Evolutionary conservation across 1,284 basidiomycete genomes (phyloP).

Genomic region (Cryptococcus floricola): DNA sequence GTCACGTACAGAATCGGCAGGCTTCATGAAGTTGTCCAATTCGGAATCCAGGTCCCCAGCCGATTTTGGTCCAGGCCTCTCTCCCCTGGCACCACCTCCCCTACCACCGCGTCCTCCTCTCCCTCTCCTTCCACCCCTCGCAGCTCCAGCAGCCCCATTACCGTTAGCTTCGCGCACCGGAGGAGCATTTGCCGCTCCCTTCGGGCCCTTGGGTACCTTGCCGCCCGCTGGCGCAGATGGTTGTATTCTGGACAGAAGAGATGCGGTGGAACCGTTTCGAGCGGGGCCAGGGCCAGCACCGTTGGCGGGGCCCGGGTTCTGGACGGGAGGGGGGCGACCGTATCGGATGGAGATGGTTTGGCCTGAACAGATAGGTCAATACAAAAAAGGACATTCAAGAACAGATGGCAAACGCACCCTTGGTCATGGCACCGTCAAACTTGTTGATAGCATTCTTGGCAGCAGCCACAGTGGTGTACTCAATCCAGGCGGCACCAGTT

Average conservation of each 20-base stretch:
- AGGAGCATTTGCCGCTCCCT: no score
- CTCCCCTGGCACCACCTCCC: slow-evolving; percentile 19
- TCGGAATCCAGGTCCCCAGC: slow-evolving; percentile 84
- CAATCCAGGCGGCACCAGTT: slow-evolving; percentile 73
- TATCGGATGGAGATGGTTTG: slow-evolving; percentile 75
- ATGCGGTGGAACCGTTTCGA: slow-evolving; percentile 1
- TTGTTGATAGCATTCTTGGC: slow-evolving; percentile 80
- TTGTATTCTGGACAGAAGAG: no score
- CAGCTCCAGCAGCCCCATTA: not conserved
- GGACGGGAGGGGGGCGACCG: slow-evolving; percentile 27
- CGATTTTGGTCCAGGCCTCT: slow-evolving; percentile 60
- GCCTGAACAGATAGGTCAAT: slow-evolving; percentile 51
- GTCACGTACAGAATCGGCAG: slow-evolving; percentile 45
- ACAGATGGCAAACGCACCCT: slow-evolving; percentile 59
- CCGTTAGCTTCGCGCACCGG: not conserved
- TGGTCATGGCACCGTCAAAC: slow-evolving; percentile 83
- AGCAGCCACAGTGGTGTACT: slow-evolving; percentile 73
- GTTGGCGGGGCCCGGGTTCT: not conserved
- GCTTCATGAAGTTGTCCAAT: slow-evolving; percentile 84
- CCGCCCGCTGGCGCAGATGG: no score
- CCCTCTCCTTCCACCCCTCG: not conserved
- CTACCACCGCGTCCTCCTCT: slow-evolving; percentile 38
- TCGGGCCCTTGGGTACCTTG: no score
- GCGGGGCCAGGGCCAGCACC: not conserved
- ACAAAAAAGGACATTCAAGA: not conserved